Percentiles rank a stretch among this genome's conserved stretches.
These are phyloP conservation scores for Rhodotorula sp. DNA, from an alignment of 1,284 basidiomycete species.

Conservation along the genomic window DNA sequence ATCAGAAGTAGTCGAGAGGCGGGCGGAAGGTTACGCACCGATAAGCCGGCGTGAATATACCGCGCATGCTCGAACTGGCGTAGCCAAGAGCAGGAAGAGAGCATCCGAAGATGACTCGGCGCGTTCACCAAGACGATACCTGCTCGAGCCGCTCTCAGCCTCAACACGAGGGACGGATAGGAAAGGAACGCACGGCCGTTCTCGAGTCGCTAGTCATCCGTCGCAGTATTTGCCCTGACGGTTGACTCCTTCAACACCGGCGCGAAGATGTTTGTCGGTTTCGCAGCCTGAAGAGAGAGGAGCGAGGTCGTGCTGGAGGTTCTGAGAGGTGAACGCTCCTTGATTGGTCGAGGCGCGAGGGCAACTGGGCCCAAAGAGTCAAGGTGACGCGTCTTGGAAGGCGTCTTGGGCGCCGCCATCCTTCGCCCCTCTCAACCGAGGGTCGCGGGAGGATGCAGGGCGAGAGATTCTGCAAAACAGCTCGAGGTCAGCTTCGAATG, in stretches of 20 bases:
- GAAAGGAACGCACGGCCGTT: background rate
- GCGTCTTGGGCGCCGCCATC: background rate
- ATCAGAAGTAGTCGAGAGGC: background rate
- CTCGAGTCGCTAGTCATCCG: no score
- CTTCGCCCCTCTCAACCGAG: no score
- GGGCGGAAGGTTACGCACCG: background rate
- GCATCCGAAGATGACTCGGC: background rate
- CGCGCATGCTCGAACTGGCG: constrained; percentile 30
- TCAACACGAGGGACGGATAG: background rate
- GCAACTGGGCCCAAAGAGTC: background rate
- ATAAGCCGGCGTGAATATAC: constrained; percentile 23
- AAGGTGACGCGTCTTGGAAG: background rate
- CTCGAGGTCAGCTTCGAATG: no score
- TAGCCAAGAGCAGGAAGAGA: constrained; percentile 16
- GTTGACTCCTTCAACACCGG: no score
- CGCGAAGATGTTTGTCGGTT: no score
- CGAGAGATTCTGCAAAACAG: no score
- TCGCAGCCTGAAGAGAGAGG: no score
- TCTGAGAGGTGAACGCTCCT: no score
- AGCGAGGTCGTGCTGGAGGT: background rate
- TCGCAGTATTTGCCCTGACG: background rate
- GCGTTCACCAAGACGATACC: constrained; percentile 11
- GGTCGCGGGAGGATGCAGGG: no score
- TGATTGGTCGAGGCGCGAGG: no score
- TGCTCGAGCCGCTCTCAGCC: background rate